Evolutionary conservation across 805 yeast species (phyloP), one percentile per base, ranked within the genome.

Genomic region (Isabelozyma heimii): DNA sequence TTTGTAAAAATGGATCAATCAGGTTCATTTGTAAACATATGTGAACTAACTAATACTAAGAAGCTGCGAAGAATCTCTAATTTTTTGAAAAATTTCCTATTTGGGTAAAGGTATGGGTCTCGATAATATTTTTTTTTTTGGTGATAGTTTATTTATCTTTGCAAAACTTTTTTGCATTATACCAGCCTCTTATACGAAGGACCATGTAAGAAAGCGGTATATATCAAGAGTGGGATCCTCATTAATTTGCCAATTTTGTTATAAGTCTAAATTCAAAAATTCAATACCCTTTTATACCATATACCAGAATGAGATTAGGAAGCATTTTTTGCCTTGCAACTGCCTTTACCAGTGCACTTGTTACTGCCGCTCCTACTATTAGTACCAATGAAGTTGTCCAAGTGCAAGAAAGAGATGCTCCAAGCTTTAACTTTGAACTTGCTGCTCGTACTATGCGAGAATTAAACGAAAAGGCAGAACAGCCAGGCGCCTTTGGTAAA

Each of bases 341-440:
- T n/a, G 42, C 55, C 26, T 43, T 57, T 20, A 45, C 59, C 7
- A 50, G 57, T n/a, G 43, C 51, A n/a, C 42, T 63, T 37, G 64
- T 54, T 10, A 43, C 38, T 10, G 65, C 66, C n/a, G 64, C 64
- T 7, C 62, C 66, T 17, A 47, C 59, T 15, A 39, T 47, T 6
- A 48, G 52, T 37, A 14, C 10, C 4, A 8, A 14, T 37, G 40
- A 16, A 16, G 37, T 12, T 27, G 9, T 14, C 16, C 15, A 40
- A 12, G 30, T 40, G 14, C 12, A 40, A 16, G 44, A 7, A 7
- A 14, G 27, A 27, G 44, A 42, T 27, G 16, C 20, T 30, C 14
- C 35, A 10, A 16, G 26, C 7, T 42, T 27, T 16, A 37, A 42
- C 20, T 27, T 42, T 26, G 15, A 42, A 27, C n/a, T 15, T 12